Base-by-base conservation (phyloP, 2,329 filamentous ascomycete genomes). In the Cryphonectria parasitica region DNA sequence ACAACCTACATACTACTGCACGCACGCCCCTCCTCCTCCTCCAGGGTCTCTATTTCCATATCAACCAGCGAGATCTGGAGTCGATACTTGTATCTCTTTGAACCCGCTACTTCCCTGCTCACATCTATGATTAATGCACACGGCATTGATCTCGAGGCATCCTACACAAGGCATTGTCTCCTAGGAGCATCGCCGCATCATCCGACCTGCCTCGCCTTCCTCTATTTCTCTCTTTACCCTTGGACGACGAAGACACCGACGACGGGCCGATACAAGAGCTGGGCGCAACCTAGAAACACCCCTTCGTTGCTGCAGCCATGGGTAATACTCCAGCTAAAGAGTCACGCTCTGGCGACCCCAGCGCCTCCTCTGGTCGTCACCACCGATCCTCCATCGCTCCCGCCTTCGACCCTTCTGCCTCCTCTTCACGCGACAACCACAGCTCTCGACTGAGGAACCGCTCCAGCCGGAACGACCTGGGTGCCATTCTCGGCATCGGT, bases 381-480 rank as follows among this genome's bases (percentile, higher is more conserved):
- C 75, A 75, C 63, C 75, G 75, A 34, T 66, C 71, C 54, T 69
- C 72, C 62, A 69, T 71, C 65, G 67, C 66, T 25, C 68, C 65
- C 61, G 67, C 68, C 43, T 72, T 73, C 66, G 75, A 75, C 54
- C 56, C 68, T 34, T 74, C 71, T 34, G 69, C 72, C 62, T 71
- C 75, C 62, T 71, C 75, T 10, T 68, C 74, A 54, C 75, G 74
- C 17, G 70, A 74, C 31, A 58, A 66, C 56, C 72, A 68, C 39
- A 52, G 64, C 49, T 75, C 76, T 25, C 72, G 75, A n/a, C 65
- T 76, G 31, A 75, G 79, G 64, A 76, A 75, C 60, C 78, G 80
- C 56, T 73, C 76, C 52, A 83, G 81, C 73, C 80, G 86, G 28
- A 79, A 80, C 11, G 86, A 88, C 54, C 76, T 88, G 22, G 79